Conservation (phyloP, 805 yeast genomes). For the Kluyveromyces lactis region DNA sequence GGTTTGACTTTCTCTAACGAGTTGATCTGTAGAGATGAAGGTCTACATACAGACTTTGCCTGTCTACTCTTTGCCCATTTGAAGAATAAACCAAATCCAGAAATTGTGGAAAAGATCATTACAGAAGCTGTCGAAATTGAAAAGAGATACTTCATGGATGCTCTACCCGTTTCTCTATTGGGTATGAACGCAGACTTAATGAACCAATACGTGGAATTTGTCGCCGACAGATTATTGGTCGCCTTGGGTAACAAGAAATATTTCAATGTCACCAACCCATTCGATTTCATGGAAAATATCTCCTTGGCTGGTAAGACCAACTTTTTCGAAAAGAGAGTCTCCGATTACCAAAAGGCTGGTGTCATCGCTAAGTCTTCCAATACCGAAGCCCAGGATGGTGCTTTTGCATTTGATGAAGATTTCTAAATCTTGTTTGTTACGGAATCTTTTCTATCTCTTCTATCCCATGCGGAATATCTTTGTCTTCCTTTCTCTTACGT, state of each 20-base stretch:
- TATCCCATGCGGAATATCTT: not conserved
- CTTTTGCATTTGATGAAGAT: conserved; percentile 87
- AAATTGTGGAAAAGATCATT: conserved; percentile 75
- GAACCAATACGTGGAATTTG: conserved; percentile 98
- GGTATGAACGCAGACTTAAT: conserved; percentile 92
- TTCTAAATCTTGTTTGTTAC: conserved; percentile 42
- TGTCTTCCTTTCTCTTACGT: not conserved
- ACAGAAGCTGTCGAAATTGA: conserved; percentile 94
- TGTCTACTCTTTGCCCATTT: conserved; percentile 90
- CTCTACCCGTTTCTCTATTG: conserved; percentile 83
- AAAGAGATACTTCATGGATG: conserved; percentile 90
- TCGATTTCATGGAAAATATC: conserved; percentile 98
- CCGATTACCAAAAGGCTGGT: conserved; percentile 98
- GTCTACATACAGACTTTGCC: conserved; percentile 97
- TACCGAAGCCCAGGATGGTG: conserved; percentile 39
- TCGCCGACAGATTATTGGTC: conserved; percentile 89
- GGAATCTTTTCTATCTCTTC: not conserved
- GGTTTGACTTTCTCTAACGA: conserved; percentile 97
- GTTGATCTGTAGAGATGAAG: conserved; percentile 96
- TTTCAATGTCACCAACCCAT: conserved; percentile 86
- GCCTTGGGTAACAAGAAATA: conserved; percentile 86
- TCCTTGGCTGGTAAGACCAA: conserved; percentile 98
- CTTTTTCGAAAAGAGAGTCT: conserved; percentile 97
- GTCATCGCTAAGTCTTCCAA: conserved; percentile 77
- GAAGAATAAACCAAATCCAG: conserved; percentile 76